Conservation (phyloP, 1,284 basidiomycete genomes). For the Xerocomus nothofagi region DNA sequence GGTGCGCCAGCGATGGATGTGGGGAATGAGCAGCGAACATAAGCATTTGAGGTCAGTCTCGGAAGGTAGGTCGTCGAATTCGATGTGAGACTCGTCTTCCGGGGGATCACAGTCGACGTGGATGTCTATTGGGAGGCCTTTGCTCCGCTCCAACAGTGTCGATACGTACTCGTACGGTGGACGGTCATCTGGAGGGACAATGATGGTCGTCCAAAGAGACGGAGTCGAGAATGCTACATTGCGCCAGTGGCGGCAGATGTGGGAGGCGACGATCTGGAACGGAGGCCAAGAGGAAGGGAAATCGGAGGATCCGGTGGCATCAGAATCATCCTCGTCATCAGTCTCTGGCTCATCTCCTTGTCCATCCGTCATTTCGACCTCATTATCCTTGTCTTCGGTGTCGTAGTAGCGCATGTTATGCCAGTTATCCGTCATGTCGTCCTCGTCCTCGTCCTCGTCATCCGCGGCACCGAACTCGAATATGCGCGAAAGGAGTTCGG, state of each 20-base stretch:
- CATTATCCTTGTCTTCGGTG: neutral
- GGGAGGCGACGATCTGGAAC: constrained; percentile 25
- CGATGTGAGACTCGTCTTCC: constrained; percentile 14
- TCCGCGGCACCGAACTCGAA: constrained; percentile 24
- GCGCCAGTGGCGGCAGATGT: constrained; percentile 33
- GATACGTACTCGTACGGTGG: constrained; percentile 17
- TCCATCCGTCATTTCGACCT: neutral
- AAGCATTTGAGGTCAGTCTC: constrained; percentile 39
- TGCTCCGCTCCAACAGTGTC: constrained; percentile 23
- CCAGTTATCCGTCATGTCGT: constrained; percentile 7
- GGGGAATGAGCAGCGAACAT: constrained; percentile 50
- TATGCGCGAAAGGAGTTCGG: constrained; percentile 30
- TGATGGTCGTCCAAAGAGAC: constrained; percentile 30
- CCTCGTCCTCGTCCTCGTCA: constrained; percentile 13
- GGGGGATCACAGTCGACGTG: constrained; percentile 15
- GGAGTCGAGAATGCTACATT: constrained; percentile 31
- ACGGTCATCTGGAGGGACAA: constrained; percentile 4
- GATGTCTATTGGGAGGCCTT: constrained; percentile 28
- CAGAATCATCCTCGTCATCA: constrained; percentile 6
- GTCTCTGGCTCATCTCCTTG: neutral
- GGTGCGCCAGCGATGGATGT: constrained; percentile 50
- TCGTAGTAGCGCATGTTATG: neutral
- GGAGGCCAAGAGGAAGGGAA: neutral
- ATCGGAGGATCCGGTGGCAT: constrained; percentile 7
- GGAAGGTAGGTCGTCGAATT: constrained; percentile 18